phyloP scores from a whole-genome alignment of 2,329 filamentous ascomycete species.

The Colletotrichum sp. region DNA sequence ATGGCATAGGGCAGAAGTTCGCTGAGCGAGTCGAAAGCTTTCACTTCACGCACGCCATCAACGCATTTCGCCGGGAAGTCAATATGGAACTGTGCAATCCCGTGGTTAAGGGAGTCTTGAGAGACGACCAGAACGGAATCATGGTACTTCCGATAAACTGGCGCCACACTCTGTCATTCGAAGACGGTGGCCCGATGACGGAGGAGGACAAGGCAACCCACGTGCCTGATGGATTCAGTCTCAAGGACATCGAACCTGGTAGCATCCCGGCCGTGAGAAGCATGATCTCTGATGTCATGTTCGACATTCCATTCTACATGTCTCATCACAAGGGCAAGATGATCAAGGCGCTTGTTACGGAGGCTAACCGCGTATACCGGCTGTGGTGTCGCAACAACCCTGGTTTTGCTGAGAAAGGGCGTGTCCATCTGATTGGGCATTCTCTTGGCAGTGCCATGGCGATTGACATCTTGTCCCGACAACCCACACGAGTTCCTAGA shows the following conservation, averaged over 20 bases:
- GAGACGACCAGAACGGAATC: slow-evolving; percentile 81
- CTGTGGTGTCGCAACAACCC: slow-evolving; percentile 96
- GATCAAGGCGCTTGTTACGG: slow-evolving; percentile 84
- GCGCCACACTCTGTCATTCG: slow-evolving; percentile 86
- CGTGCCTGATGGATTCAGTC: slow-evolving; percentile 61
- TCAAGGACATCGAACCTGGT: slow-evolving; percentile 91
- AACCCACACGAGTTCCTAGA: slow-evolving; percentile 74
- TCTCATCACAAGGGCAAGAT: slow-evolving; percentile 96
- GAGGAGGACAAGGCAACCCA: slow-evolving; percentile 59
- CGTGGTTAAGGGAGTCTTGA: slow-evolving; percentile 75
- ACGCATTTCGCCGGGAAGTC: slow-evolving; percentile 83
- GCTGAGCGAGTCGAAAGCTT: slow-evolving; percentile 95
- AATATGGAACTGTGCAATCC: slow-evolving; percentile 82
- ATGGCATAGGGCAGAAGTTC: slow-evolving; percentile 96
- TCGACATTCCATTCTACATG: slow-evolving; percentile 97
- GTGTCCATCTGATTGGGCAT: slow-evolving; percentile 91
- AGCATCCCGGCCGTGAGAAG: slow-evolving; percentile 92
- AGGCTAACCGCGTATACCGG: slow-evolving; percentile 94
- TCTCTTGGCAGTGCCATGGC: slow-evolving; percentile 96
- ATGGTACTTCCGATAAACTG: slow-evolving; percentile 97
- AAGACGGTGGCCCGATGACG: slow-evolving; percentile 72
- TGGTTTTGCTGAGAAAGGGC: slow-evolving; percentile 78
- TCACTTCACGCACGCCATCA: slow-evolving; percentile 96
- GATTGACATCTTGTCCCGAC: slow-evolving; percentile 85
- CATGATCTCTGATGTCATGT: slow-evolving; percentile 96